phyloP scores from a whole-genome alignment of 257 asterid species.

The Lavandula angustifolia region DNA sequence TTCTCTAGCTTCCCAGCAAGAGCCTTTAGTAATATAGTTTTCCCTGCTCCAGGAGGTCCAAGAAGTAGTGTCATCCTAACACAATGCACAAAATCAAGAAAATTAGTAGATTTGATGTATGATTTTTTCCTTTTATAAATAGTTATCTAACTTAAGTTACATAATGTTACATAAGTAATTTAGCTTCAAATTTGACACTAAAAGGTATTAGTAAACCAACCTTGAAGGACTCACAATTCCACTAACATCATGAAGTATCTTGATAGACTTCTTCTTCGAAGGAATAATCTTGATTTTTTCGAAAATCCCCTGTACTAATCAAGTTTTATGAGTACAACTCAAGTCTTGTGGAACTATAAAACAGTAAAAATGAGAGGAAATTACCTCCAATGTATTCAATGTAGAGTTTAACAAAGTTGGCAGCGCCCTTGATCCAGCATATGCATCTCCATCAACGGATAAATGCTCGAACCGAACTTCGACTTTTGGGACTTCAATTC shows the following conservation, averaged over 20 bases:
- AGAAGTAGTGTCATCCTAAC: constrained; percentile 92
- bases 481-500: constrained; percentile 74
- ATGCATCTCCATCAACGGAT: constrained; percentile 73
- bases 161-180: no score
- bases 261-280: constrained; percentile 67
- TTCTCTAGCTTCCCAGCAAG: constrained; percentile 76
- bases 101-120: neutral
- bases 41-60: constrained; percentile 96
- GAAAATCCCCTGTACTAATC: constrained; percentile 56
- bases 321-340: neutral
- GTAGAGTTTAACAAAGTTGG: constrained; percentile 80
- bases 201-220: constrained; percentile 40
- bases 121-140: neutral
- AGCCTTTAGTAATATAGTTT: constrained; percentile 76
- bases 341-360: constrained; percentile 1
- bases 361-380: neutral
- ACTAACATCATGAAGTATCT: constrained; percentile 69
- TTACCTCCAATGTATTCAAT: constrained; percentile 76
- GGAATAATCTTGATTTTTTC: constrained; percentile 72
- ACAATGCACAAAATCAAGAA: constrained; percentile 7
- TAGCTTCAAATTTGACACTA: neutral
- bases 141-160: no score
- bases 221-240: constrained; percentile 87
- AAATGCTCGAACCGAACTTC: constrained; percentile 84
- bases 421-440: constrained; percentile 82